These are phyloP conservation scores for Coemansia sp. DNA, from an alignment of 192 early-diverging fungal species.

Conservation along the genomic window DNA sequence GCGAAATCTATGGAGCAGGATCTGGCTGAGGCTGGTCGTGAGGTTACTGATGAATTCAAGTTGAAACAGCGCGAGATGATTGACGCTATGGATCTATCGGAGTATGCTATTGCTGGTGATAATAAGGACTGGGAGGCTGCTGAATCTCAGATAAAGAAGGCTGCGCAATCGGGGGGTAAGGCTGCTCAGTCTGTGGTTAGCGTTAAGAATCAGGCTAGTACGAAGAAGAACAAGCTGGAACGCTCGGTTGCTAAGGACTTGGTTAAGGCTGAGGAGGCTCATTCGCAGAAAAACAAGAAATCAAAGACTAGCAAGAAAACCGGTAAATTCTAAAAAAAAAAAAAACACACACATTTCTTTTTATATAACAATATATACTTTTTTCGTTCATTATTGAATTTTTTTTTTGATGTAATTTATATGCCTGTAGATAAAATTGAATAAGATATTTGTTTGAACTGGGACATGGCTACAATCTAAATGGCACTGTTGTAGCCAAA, in stretches of 20 bases:
- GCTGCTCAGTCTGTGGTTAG: conserved; percentile 65
- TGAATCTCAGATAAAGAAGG: conserved; percentile 68
- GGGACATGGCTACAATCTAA: too few species aligned
- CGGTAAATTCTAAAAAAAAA: conserved; percentile 17
- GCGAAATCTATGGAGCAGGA: conserved; percentile 79
- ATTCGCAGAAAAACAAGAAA: conserved; percentile 39
- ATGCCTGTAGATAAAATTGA: too few species aligned
- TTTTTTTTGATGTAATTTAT: too few species aligned
- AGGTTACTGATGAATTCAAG: conserved; percentile 66
- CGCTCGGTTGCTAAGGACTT: conserved; percentile 27
- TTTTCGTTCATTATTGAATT: too few species aligned
- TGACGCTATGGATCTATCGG: conserved; percentile 70
- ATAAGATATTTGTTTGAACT: too few species aligned
- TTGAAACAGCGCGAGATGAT: conserved; percentile 81
- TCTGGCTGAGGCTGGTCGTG: conserved; percentile 79
- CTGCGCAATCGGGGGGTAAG: conserved; percentile 23
- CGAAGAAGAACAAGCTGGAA: conserved; percentile 58
- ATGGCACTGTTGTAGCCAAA: too few species aligned
- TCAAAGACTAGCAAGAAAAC: conserved; percentile 54
- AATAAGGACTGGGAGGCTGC: conserved; percentile 77
- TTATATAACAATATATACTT: too few species aligned
- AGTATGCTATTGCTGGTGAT: conserved; percentile 74
- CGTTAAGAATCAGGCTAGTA: conserved; percentile 65
- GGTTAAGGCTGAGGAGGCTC: conserved; percentile 36
- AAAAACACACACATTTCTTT: too few species aligned